Conservation (phyloP, 352 stramenopile genomes). For the Phytophthora cryptogea region DNA sequence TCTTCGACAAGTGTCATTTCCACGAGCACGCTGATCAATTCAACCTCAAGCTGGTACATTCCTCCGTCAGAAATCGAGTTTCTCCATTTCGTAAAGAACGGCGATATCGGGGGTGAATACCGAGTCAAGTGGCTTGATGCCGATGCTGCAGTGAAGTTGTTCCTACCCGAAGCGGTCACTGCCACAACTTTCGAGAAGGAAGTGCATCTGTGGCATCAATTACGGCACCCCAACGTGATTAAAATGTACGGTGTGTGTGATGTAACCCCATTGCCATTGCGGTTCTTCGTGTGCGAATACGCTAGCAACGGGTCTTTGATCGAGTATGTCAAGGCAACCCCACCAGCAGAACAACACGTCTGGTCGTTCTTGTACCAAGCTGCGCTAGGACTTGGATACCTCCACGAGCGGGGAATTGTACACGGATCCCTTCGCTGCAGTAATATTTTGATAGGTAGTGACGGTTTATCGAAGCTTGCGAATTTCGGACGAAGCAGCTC, state of each 20-base stretch:
- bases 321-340: neutral
- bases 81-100: neutral
- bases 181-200: neutral
- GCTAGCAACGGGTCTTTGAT: constrained; percentile 4
- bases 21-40: too few relatives aligned
- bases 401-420: constrained; percentile 14
- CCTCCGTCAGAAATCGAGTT: constrained; percentile 5
- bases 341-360: neutral
- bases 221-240: neutral
- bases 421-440: constrained; percentile 32
- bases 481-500: constrained; percentile 22
- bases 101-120: constrained; percentile 4
- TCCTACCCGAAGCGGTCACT: neutral
- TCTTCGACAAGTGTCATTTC: too few relatives aligned
- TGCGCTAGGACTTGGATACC: constrained; percentile 5
- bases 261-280: neutral
- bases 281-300: constrained; percentile 6
- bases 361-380: constrained; percentile 13
- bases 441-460: constrained; percentile 33
- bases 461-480: constrained; percentile 26
- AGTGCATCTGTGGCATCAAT: constrained; percentile 2
- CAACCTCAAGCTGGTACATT: neutral
- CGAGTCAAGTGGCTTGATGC: constrained; percentile 12
- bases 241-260: neutral
- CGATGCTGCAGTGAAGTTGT: constrained; percentile 2